Evolutionary conservation across 169 alveolate species (phyloP).

Genomic region (Plasmodium gaboni): DNA sequence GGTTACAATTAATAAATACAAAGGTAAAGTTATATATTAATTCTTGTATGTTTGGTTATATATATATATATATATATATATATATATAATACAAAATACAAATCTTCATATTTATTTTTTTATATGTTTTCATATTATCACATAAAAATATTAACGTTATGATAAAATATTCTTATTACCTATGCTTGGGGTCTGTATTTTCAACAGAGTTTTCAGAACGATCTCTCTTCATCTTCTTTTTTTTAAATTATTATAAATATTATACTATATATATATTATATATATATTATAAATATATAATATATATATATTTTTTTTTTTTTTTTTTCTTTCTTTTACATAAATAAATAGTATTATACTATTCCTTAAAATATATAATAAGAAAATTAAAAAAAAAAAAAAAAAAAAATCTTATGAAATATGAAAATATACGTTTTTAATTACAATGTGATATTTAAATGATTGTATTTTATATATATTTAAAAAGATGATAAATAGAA

Average conservation of each 20-base stretch:
- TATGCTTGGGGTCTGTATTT: conserved; percentile 70
- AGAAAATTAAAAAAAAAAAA: too few species aligned
- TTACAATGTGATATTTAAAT: too few species aligned
- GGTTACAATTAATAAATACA: too few species aligned
- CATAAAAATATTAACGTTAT: too few species aligned
- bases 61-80: background rate
- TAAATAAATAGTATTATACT: conserved; percentile 3
- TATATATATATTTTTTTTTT: too few species aligned
- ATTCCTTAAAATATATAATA: too few species aligned
- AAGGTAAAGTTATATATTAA: too few species aligned
- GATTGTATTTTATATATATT: too few species aligned
- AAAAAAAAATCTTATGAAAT: too few species aligned
- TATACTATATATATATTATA: background rate
- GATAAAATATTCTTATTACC: conserved; percentile 8
- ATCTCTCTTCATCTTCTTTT: conserved; percentile 71
- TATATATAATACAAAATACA: background rate
- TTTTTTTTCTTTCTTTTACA: background rate
- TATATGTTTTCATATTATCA: background rate
- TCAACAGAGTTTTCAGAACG: conserved; percentile 75
- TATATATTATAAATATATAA: background rate
- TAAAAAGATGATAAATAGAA: background rate
- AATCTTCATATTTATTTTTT: background rate
- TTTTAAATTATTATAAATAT: background rate
- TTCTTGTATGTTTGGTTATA: background rate
- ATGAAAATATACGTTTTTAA: too few species aligned